Evolutionary conservation across 257 asterid genomes (phyloP).

Genomic region (Solanum etuberosum): DNA sequence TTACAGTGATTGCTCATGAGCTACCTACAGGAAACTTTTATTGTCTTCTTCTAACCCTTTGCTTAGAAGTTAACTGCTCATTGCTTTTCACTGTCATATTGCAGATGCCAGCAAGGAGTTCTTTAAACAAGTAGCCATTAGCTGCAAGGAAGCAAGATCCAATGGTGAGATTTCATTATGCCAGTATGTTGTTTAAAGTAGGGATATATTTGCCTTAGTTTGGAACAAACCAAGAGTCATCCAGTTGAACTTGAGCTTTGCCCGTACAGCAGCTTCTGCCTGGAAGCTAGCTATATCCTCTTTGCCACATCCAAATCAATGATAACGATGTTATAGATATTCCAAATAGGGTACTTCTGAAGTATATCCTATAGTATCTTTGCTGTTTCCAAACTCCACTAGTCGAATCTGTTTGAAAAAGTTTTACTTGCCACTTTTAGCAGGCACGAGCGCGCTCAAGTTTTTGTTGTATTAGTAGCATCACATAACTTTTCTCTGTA

Average conservation of each 20-base stretch:
- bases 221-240: not conserved
- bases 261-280: not conserved
- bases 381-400: not conserved
- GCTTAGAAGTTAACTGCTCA: not conserved
- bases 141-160: slow-evolving; percentile 18
- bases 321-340: not conserved
- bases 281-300: not conserved
- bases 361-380: not conserved
- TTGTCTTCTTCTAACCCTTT: not conserved
- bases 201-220: not conserved
- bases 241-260: not conserved
- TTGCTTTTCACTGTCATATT: not conserved
- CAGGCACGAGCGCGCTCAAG: not conserved
- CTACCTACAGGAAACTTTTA: not conserved
- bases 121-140: slow-evolving; percentile 18
- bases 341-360: not conserved
- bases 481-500: not conserved
- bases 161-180: slow-evolving; percentile 18
- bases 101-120: slow-evolving; percentile 34
- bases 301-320: not conserved
- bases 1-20: not conserved
- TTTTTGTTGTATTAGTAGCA: not conserved
- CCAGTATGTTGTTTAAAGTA: not conserved
- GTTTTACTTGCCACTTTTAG: not conserved
- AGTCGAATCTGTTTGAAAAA: not conserved